Evolutionary conservation across 2,329 filamentous ascomycete species (phyloP), one percentile per base, ranked within the genome.

Genomic region (Lojkania enalia): DNA sequence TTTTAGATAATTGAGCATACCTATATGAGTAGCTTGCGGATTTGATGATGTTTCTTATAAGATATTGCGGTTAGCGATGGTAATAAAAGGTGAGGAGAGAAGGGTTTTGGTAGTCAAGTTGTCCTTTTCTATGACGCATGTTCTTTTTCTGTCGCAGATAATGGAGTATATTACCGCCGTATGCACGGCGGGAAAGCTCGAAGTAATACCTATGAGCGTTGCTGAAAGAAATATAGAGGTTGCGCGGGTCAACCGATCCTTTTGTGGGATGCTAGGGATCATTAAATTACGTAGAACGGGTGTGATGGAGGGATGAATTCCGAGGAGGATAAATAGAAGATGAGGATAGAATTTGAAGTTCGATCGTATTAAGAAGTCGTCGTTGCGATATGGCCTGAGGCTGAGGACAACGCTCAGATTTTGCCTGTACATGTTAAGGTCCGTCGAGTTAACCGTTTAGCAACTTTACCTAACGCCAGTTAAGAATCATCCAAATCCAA

Each of bases 101-200:
- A 72, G 69, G 4, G 77, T 55, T 1, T 68, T 69, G 2, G 77
- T 79, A 1, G 61, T 73, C 2, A 55, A 36, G 42, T 76, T 71
- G 53, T 84, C 81, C 55, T 84, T 84, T 52, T 84, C 80, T 35
- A 85, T 67, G 0, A 78, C 69, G 1, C 74, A 60, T 2, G 76
- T 76, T 33, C 71, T 64, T 0, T 47, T 42, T 0, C 78, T 78
- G 35, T 81, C 73, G 50, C 78, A 77, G 49, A 84, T 74, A 20
- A 77, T 76, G 2, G 84, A 54, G 54, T 84, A 85, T 27, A 78
- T 80, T 2, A 79, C 78, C 13, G 81, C 77, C 0, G 77, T 77
- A 1, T 65, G 70, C 2, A 68, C 58, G 0, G 49, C 47, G 2
- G 73, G 64, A 1, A 81, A 55, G 1, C 38, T 47, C 4, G 52